phyloP scores from a whole-genome alignment of 1,139 yeast species.

The Pichia terricola region DNA sequence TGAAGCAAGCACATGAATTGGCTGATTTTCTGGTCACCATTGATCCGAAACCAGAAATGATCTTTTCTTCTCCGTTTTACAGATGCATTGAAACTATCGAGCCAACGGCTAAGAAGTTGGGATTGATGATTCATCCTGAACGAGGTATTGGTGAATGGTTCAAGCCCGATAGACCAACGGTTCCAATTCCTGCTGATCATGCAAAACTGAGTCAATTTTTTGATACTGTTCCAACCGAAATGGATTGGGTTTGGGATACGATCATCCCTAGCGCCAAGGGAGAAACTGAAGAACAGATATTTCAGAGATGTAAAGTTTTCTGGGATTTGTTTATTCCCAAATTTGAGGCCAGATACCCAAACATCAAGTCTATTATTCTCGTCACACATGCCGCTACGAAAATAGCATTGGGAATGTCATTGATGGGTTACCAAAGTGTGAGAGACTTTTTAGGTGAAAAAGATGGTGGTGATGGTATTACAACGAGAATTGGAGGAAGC shows the following conservation, averaged over 20 bases:
- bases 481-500: slow-evolving; percentile 40
- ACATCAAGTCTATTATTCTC: slow-evolving; percentile 34
- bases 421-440: slow-evolving; percentile 32
- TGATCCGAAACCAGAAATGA: slow-evolving; percentile 33
- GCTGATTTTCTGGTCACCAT: slow-evolving; percentile 32
- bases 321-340: slow-evolving; percentile 40
- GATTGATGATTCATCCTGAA: slow-evolving; percentile 37
- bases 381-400: slow-evolving; percentile 56
- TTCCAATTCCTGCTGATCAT: slow-evolving; percentile 44
- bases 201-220: slow-evolving; percentile 35
- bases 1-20: slow-evolving; percentile 46
- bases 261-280: slow-evolving; percentile 41
- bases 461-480: slow-evolving; percentile 38
- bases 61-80: slow-evolving; percentile 50
- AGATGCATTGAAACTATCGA: slow-evolving; percentile 49
- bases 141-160: slow-evolving; percentile 58
- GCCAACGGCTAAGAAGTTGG: slow-evolving; percentile 38
- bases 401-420: slow-evolving; percentile 48
- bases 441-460: slow-evolving; percentile 29
- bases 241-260: slow-evolving; percentile 37
- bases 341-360: slow-evolving; percentile 37
- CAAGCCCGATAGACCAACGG: slow-evolving; percentile 34
- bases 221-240: slow-evolving; percentile 29
- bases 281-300: slow-evolving; percentile 40
- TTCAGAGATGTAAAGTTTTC: slow-evolving; percentile 34